phyloP scores from a whole-genome alignment of 2,329 filamentous ascomycete genomes.

The Xylariomycetidae sp. region DNA sequence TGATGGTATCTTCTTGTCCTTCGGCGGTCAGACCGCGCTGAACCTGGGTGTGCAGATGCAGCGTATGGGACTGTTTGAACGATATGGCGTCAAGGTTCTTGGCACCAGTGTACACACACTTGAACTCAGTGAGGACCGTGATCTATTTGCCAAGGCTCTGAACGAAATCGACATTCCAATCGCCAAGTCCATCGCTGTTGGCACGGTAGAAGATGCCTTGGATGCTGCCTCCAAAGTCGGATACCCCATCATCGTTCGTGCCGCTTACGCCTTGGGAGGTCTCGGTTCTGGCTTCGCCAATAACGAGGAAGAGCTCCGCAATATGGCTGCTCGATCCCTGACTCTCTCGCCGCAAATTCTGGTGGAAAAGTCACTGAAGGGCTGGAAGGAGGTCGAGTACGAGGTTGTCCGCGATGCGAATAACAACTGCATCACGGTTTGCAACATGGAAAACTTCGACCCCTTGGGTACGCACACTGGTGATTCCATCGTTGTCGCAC shows the following conservation, averaged over 20 bases:
- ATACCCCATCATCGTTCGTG: conserved; percentile 97
- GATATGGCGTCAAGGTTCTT: conserved; percentile 91
- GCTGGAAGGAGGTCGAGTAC: conserved; percentile 99
- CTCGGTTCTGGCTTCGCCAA: conserved; percentile 94
- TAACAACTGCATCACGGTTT: conserved; percentile 99
- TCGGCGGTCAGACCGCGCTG: conserved; percentile 94
- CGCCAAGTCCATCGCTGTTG: conserved; percentile 89
- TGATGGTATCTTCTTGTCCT: conserved; percentile 95
- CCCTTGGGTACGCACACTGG: conserved; percentile 96
- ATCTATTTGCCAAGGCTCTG: conserved; percentile 90
- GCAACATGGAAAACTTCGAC: conserved; percentile 99
- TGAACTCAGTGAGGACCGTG: conserved; percentile 91
- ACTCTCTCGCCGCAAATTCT: conserved; percentile 94
- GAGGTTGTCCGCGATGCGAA: conserved; percentile 95
- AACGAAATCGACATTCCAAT: conserved; percentile 98
- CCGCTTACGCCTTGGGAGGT: conserved; percentile 92
- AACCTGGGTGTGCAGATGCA: conserved; percentile 98
- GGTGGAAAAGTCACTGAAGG: conserved; percentile 97
- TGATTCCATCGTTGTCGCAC: conserved; percentile 97
- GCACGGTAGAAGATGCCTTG: conserved; percentile 86
- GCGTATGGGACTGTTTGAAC: conserved; percentile 89
- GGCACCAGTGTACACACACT: conserved; percentile 93
- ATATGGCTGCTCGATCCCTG: conserved; percentile 87
- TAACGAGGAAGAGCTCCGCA: conserved; percentile 87
- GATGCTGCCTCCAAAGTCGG: conserved; percentile 81